Base-by-base conservation (phyloP, 108 stramenopile species). In the Nitzschia palea region DNA sequence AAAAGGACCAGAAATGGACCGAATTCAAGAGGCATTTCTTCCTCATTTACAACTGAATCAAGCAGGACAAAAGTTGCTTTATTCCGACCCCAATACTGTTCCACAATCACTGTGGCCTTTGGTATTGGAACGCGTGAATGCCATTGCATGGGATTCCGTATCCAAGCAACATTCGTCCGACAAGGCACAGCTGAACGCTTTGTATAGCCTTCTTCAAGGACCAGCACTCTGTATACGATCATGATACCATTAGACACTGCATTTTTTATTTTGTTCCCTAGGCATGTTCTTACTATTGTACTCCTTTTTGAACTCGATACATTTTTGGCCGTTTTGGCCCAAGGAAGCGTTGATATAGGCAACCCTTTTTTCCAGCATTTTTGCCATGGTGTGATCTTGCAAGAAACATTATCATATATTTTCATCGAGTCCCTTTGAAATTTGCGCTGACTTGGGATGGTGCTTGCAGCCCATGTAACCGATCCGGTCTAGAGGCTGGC, bases 401-500 rank as follows among this genome's bases (percentile, higher is more conserved):
- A n/a, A n/a, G n/a, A n/a, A n/a, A n/a, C n/a, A n/a, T n/a, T n/a
- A 14, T 40, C 37, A 10, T 14, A 40, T 20, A 10, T n/a, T 56
- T 27, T 44, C 51, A 65, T 25, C 30, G 14, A 10, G 63, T 50
- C 15, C 63, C 63, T 18, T 65, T 65, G 25, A 65, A 65, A 35
- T 65, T 65, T 25, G 63, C 37, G 32, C 63, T 65, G 4, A 51
- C 48, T 50, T 31, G 26, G 32, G 67, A 61, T 35, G 55, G 60
- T 1, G 68, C 60, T 31, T 70, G 69, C 61, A 70, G 23, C 36
- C 69, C 69, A 63, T 61, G 50, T 17, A 62, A 40, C 14, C 69
- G 44, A 44, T 70, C 69, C 2, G 58, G 59, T 4, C 35, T 36
- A 15, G 60, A 62, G n/a, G 47, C 69, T 2, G 69, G 60, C 40